Conservation (phyloP, 371 early-diverging fungal genomes). For the Mortierella sp. region DNA sequence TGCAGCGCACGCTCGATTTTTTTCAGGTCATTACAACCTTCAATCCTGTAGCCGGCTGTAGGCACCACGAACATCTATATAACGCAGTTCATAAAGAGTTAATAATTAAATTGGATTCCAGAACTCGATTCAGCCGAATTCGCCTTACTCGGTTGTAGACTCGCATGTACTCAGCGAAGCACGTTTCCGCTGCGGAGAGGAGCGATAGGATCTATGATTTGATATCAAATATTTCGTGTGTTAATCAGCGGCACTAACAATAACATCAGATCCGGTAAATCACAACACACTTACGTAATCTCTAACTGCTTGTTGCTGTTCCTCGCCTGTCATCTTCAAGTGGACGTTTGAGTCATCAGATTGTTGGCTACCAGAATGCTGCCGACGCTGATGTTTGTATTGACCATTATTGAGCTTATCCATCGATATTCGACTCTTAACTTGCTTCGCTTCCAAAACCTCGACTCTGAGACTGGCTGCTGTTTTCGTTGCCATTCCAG, state of each 20-base stretch:
- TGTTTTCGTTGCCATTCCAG: background rate
- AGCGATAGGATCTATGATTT: constrained; percentile 18
- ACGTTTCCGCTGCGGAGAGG: constrained; percentile 13
- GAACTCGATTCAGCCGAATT: background rate
- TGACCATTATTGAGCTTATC: constrained; percentile 1
- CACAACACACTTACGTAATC: constrained; percentile 28
- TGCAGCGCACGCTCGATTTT: constrained; percentile 22
- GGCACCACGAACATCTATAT: constrained; percentile 42
- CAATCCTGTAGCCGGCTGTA: constrained; percentile 33
- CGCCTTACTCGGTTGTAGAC: constrained; percentile 35
- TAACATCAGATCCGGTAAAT: background rate
- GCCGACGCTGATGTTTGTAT: constrained; percentile 19
- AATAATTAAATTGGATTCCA: background rate
- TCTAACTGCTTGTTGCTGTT: constrained; percentile 11
- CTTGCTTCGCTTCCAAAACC: background rate
- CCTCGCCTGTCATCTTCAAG: constrained; percentile 4
- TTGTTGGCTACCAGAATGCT: background rate
- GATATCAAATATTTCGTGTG: background rate
- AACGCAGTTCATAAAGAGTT: background rate
- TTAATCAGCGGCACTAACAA: background rate
- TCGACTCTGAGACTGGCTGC: background rate
- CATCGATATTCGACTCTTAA: constrained; percentile 16
- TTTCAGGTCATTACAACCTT: constrained; percentile 40
- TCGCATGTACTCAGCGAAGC: constrained; percentile 25
- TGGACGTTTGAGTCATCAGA: background rate